These are phyloP conservation scores for Pyronema omphalodes DNA, from an alignment of 495 filamentous ascomycete species.

Conservation along the genomic window DNA sequence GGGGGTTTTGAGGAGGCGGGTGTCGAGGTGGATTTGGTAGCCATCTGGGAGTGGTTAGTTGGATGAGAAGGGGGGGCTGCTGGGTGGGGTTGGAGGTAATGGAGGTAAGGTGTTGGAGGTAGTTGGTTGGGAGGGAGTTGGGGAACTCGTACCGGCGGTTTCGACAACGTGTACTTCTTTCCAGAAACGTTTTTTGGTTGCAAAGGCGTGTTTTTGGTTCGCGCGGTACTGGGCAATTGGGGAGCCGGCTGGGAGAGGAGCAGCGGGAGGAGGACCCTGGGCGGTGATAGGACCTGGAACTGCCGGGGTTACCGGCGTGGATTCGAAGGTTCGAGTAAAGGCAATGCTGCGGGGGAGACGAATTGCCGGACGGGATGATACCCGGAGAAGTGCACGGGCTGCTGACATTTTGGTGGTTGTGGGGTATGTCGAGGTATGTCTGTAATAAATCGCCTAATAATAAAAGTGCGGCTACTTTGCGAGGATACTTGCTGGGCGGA, in stretches of 20 bases:
- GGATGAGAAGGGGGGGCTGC: neutral
- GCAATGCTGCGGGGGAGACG: neutral
- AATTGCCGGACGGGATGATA: too few species aligned
- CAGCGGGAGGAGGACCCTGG: conserved; percentile 66
- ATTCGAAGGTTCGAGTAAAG: conserved; percentile 6
- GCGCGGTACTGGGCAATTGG: conserved; percentile 26
- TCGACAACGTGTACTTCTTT: conserved; percentile 52
- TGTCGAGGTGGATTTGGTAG: conserved; percentile 61
- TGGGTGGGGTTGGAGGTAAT: neutral
- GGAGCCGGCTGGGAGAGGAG: conserved; percentile 41
- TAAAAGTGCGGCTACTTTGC: too few species aligned
- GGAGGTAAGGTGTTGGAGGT: too few species aligned
- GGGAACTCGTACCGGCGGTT: neutral
- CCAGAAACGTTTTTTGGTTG: conserved; percentile 53
- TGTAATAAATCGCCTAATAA: too few species aligned
- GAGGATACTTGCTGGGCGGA: too few species aligned
- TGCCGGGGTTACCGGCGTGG: conserved; percentile 32
- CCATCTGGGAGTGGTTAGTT: conserved; percentile 29
- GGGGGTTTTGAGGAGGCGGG: conserved; percentile 57
- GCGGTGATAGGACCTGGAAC: conserved; percentile 52
- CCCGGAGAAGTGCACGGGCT: too few species aligned
- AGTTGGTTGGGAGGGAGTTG: conserved; percentile 32
- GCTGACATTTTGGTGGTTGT: too few species aligned
- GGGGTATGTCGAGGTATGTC: too few species aligned
- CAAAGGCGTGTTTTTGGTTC: conserved; percentile 35